Evolutionary conservation across 2,329 filamentous ascomycete genomes (phyloP), one percentile per base, ranked within the genome.

Genomic region (Ramichloridium luteum): DNA sequence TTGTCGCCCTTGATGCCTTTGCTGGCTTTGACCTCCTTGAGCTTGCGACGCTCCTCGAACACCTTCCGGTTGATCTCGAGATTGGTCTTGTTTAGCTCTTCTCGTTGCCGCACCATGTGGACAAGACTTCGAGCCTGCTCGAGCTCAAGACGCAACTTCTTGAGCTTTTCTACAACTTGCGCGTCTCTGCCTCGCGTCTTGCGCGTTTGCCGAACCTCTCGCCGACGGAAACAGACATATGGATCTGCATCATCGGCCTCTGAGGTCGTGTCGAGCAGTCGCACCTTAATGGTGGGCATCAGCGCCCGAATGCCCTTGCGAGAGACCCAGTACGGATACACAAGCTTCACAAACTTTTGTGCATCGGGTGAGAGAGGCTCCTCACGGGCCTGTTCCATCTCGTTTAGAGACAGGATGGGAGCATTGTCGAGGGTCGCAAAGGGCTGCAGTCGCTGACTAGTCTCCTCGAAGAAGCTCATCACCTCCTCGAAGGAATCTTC

Each of bases 161-260:
- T 90, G 45, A 98, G 70, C 58, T 93, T 94, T 55, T 98, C 90
- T 33, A 81, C 83, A 48, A 88, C 84, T 59, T 93, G 88, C 20
- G 83, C 83, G 63, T 98, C 90, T 51, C 90, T 77, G 46, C 83
- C 84, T 51, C 90, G 74, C 22, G 90, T 98, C 63, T 96, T 98
- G 48, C 90, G 80, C 30, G 85, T 88, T 56, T 93, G 84, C 36
- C 90, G 79, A 28, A 93, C 82, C 59, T 98, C 90, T 42, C 90
- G 81, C 47, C 90, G 77, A 54, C 90, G 76, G 72, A 98, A 98
- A 61, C 90, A 98, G 50, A 98, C 86, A 61, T 93, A 98, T 29
- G 90, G 90, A 59, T 98, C 90, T 48, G 82, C 75, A 54, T 98
- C 90, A 57, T 98, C 90, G 39, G 79, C 92, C 44, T 96, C 88